Evolutionary conservation across 164 flowering plant species (phyloP).

Genomic region (Vitis riparia): DNA sequence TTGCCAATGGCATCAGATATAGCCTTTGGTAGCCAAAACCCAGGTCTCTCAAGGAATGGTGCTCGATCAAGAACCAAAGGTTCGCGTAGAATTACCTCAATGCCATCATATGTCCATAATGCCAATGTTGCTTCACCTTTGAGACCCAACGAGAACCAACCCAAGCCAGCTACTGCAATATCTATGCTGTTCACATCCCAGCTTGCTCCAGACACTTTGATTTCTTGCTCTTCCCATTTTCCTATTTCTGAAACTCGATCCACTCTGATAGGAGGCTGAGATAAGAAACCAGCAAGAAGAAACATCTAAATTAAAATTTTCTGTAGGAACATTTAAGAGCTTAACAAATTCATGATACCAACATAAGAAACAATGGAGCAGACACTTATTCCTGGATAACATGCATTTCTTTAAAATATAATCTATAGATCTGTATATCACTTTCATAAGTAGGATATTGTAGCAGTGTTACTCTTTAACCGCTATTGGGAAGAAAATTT

Average conservation of each 20-base stretch:
- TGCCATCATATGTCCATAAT: conserved; percentile 72
- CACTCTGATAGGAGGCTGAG: conserved; percentile 74
- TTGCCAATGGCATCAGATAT: conserved; percentile 79
- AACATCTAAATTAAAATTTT: not conserved
- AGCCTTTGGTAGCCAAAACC: conserved; percentile 85
- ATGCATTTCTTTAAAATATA: too few species aligned
- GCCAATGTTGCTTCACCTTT: conserved; percentile 83
- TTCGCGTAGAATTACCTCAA: conserved; percentile 64
- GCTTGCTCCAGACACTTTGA: conserved; percentile 73
- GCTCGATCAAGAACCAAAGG: conserved; percentile 92
- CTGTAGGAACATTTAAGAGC: too few species aligned
- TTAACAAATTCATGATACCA: too few species aligned
- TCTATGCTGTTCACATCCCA: conserved; percentile 89
- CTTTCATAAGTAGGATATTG: too few species aligned
- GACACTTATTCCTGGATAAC: too few species aligned
- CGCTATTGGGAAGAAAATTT: too few species aligned
- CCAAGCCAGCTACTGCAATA: conserved; percentile 82
- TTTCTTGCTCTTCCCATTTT: conserved; percentile 57
- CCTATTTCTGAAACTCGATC: conserved; percentile 75
- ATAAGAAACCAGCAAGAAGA: conserved; percentile 10
- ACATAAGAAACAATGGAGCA: too few species aligned
- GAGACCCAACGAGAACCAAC: conserved; percentile 90
- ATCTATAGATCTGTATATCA: too few species aligned
- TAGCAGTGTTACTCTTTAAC: too few species aligned
- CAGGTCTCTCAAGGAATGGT: conserved; percentile 73